A percentile compares a stretch with the other conserved stretches of the same genome.
Conservation (phyloP, 345 rosid species). For the Gossypium turneri region DNA sequence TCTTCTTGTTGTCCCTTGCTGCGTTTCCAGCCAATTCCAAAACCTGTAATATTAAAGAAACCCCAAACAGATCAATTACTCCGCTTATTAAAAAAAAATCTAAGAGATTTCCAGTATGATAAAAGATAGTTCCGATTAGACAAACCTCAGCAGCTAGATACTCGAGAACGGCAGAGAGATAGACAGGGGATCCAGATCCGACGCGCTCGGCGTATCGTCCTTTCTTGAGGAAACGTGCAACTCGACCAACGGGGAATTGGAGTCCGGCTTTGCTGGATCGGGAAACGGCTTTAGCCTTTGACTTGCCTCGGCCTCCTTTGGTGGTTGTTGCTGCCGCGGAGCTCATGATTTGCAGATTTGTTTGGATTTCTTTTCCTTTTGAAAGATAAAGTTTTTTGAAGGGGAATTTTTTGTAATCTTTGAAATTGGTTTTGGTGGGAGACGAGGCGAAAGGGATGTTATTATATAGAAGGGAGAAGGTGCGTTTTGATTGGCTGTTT, state of each 20-base stretch:
- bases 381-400: neutral
- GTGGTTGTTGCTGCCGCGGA: slow-evolving; percentile 22
- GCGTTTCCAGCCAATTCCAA: slow-evolving; percentile 74
- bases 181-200: slow-evolving; percentile 73
- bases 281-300: slow-evolving; percentile 58
- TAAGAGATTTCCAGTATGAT: neutral
- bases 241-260: slow-evolving; percentile 71
- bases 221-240: slow-evolving; percentile 61
- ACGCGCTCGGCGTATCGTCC: slow-evolving; percentile 70
- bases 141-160: slow-evolving; percentile 77
- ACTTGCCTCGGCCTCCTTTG: slow-evolving; percentile 60
- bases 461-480: slow-evolving; percentile 5
- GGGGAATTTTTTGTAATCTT: neutral
- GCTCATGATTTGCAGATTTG: slow-evolving; percentile 31
- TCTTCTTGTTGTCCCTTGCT: slow-evolving; percentile 78
- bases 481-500: slow-evolving; percentile 29
- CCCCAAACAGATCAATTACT: neutral
- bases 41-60: slow-evolving; percentile 31
- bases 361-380: neutral
- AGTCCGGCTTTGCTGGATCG: slow-evolving; percentile 63
- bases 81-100: neutral
- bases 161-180: slow-evolving; percentile 71
- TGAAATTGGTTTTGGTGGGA: neutral
- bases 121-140: neutral
- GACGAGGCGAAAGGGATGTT: neutral